Percentiles rank a stretch among this genome's conserved stretches.
Evolutionary conservation across 139 green algal species (phyloP).

Genomic region (Coelastrella sp.): DNA sequence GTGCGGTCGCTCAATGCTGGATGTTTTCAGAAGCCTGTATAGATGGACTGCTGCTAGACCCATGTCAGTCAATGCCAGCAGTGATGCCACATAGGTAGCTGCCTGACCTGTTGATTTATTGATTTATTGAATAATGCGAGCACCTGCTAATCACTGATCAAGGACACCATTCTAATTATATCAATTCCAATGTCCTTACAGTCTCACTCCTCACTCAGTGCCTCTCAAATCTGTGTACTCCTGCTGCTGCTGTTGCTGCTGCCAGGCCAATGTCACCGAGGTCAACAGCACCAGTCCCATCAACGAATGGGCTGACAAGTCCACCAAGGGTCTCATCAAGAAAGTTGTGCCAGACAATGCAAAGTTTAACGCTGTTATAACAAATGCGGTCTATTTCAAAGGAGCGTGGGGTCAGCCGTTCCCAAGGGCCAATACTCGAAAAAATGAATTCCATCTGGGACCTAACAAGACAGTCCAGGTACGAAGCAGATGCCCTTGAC

Average conservation of each 20-base stretch:
- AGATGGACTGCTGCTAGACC: neutral
- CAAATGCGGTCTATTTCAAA: conserved; percentile 32
- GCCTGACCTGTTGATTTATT: neutral
- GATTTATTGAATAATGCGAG: neutral
- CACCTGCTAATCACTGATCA: too few relatives aligned
- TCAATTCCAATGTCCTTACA: too few relatives aligned
- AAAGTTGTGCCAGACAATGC: neutral
- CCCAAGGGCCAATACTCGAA: neutral
- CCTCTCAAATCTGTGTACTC: neutral
- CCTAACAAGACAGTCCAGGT: neutral
- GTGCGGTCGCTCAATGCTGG: neutral
- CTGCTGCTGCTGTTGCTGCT: conserved; percentile 3
- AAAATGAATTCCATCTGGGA: neutral
- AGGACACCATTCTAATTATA: too few relatives aligned
- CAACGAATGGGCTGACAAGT: neutral
- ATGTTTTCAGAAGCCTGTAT: neutral
- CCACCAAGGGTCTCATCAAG: conserved; percentile 9
- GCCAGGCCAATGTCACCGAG: neutral
- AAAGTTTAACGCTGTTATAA: conserved; percentile 16
- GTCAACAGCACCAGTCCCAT: conserved; percentile 5
- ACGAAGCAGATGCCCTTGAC: too few relatives aligned
- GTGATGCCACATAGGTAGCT: neutral
- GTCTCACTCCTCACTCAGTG: neutral
- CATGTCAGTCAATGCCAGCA: too few relatives aligned
- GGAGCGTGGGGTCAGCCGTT: neutral